Evolutionary conservation across 345 rosid genomes (phyloP), one percentile per base, ranked within the genome.

Genomic region (Populus deltoides): DNA sequence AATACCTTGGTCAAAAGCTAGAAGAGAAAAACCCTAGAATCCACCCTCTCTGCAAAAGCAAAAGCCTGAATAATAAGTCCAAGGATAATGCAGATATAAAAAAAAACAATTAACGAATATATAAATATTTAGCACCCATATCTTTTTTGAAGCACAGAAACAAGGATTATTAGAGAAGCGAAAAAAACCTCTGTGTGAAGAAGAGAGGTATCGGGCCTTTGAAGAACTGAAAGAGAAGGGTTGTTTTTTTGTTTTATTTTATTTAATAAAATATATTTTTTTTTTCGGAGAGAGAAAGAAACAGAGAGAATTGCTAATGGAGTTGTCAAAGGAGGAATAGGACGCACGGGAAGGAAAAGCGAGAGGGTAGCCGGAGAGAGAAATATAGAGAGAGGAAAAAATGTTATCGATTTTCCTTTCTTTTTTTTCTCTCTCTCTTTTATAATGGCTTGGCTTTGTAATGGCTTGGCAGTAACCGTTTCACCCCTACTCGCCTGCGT

Each of bases 1-100:
- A 65, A 36, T 68, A 78, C 78, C 83, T 51, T 68, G 2, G 24
- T 72, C 53, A 61, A 72, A 53, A 74, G 10, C 71, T 33, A 11
- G 71, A 29, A 59, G n/a, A 41, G 11, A 77, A 75, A 76, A 86
- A 81, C 88, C 90, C 90, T 87, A 81, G 72, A 75, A 76, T 79
- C 86, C 81, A 68, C 75, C 36, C 70, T 63, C 75, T 75, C 85
- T 83, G 82, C 76, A 72, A n/a, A 79, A 77, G 29, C 45, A 62
- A 81, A 83, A 78, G 39, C 71, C 68, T 49, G 71, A 27, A 5
- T 81, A 68, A 67, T 70, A 78, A 83, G 59, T 39, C 24, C 25
- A 25, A 77, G 59, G 41, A 77, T 39, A 85, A 87, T 87, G 89
- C 84, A 79, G 78, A 71, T 77, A 36, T 2, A 33, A n/a, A 74